Evolutionary conservation across 345 rosid species (phyloP).

Genomic region (Gossypium anomalum): DNA sequence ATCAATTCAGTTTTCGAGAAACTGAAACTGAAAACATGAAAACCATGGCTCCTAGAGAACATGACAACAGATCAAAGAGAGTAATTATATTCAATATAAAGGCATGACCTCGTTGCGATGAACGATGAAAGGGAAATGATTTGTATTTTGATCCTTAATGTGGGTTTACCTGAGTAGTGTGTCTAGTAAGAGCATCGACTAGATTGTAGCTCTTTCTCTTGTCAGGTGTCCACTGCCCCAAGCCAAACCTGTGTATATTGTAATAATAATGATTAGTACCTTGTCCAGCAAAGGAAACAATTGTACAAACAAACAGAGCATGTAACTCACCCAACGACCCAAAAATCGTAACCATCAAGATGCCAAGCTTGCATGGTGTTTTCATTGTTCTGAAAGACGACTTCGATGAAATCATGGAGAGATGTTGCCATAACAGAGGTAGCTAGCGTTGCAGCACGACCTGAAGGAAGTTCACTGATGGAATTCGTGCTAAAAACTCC

Average conservation of each 20-base stretch:
- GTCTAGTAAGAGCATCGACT: constrained; percentile 67
- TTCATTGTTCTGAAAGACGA: constrained; percentile 77
- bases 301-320: not conserved
- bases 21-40: not conserved
- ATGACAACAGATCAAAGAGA: not conserved
- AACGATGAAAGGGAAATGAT: not conserved
- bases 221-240: constrained; percentile 60
- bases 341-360: constrained; percentile 91
- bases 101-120: not conserved
- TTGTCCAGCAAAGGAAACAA: not conserved
- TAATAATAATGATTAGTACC: constrained; percentile 16
- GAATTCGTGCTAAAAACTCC: constrained; percentile 60
- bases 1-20: not conserved
- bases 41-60: not conserved
- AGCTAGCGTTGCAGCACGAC: constrained; percentile 41
- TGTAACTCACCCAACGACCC: constrained; percentile 77
- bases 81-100: not conserved
- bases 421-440: constrained; percentile 56
- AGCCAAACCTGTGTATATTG: constrained; percentile 48
- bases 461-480: constrained; percentile 49
- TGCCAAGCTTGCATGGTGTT: constrained; percentile 81
- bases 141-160: not conserved
- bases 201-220: constrained; percentile 62
- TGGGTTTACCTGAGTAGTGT: constrained; percentile 69
- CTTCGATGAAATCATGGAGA: constrained; percentile 65